Conservation (phyloP, 1,284 basidiomycete genomes). For the Pseudozyma flocculosa region DNA sequence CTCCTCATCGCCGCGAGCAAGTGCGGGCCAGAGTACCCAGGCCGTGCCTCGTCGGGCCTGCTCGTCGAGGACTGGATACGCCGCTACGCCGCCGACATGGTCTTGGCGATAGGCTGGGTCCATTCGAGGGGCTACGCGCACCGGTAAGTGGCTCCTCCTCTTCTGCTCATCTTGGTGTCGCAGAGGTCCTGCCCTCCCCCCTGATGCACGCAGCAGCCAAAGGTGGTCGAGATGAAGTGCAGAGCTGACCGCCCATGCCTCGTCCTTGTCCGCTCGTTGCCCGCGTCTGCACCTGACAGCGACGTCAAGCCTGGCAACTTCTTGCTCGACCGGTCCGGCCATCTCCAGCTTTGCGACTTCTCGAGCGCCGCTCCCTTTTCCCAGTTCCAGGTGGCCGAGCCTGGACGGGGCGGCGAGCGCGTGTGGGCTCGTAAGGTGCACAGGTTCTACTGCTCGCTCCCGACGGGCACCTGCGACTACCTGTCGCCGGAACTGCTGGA, state of each 20-base stretch:
- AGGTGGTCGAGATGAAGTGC: too few relatives aligned
- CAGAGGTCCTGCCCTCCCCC: too few relatives aligned
- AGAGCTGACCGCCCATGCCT: too few relatives aligned
- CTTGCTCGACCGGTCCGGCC: constrained; percentile 46
- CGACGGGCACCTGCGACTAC: constrained; percentile 56
- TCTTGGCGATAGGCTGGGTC: constrained; percentile 53
- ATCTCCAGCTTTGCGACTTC: constrained; percentile 57
- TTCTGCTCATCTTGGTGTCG: neutral
- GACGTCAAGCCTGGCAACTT: constrained; percentile 57
- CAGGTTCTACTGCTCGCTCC: constrained; percentile 45
- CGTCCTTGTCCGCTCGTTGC: too few relatives aligned
- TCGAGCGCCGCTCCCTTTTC: constrained; percentile 53
- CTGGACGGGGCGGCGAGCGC: neutral
- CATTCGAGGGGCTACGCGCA: constrained; percentile 51
- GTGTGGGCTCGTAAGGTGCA: constrained; percentile 34
- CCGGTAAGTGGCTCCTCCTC: constrained; percentile 5
- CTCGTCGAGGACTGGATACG: constrained; percentile 46
- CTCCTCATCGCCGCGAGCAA: constrained; percentile 46
- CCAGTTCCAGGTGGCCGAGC: constrained; percentile 17
- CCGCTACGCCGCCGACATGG: constrained; percentile 51
- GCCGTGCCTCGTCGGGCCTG: constrained; percentile 40
- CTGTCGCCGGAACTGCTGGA: constrained; percentile 55
- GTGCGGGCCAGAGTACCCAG: constrained; percentile 35
- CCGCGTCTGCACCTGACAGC: too few relatives aligned
- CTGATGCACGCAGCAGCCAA: too few relatives aligned